A percentile compares a stretch with the other conserved stretches of the same genome.
Evolutionary conservation across 2,329 filamentous ascomycete species (phyloP).

Genomic region (Rhytidhysteron rufulum): DNA sequence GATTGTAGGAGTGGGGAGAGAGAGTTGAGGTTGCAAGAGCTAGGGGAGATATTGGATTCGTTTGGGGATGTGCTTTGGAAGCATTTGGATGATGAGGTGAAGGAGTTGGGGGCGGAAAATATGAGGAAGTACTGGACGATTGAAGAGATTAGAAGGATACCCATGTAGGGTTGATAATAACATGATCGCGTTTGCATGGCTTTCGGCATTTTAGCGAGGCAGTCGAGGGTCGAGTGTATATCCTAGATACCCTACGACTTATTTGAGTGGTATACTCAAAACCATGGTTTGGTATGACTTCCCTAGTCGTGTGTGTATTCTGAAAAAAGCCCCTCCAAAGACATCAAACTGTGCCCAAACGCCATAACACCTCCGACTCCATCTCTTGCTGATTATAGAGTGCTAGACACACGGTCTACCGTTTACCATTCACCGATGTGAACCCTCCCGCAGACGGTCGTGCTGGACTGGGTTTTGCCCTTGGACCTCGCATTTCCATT

Average conservation of each 20-base stretch:
- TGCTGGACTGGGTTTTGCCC: slow-evolving; percentile 9
- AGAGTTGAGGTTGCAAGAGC: slow-evolving; percentile 52
- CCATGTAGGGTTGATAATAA: slow-evolving; percentile 50
- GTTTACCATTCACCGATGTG: slow-evolving; percentile 33
- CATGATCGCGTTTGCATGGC: background rate
- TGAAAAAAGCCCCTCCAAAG: too few relatives aligned
- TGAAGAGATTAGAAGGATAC: slow-evolving; percentile 69
- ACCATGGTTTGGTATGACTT: too few relatives aligned
- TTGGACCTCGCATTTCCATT: slow-evolving; percentile 36
- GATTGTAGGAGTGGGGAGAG: slow-evolving; percentile 60
- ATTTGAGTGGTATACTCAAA: too few relatives aligned
- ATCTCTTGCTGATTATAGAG: too few relatives aligned
- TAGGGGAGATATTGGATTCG: slow-evolving; percentile 69
- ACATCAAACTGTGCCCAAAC: too few relatives aligned
- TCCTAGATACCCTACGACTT: background rate
- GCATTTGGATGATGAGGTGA: slow-evolving; percentile 82
- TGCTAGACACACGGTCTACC: too few relatives aligned
- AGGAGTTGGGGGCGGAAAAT: slow-evolving; percentile 74
- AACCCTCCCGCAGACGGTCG: slow-evolving; percentile 21
- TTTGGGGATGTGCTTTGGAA: slow-evolving; percentile 78
- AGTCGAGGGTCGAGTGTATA: too few relatives aligned
- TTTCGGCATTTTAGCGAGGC: background rate
- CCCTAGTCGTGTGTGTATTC: too few relatives aligned
- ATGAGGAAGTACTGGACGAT: slow-evolving; percentile 80
- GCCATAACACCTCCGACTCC: too few relatives aligned